Conservation (phyloP, 345 rosid species). For the Aegle marmelos region DNA sequence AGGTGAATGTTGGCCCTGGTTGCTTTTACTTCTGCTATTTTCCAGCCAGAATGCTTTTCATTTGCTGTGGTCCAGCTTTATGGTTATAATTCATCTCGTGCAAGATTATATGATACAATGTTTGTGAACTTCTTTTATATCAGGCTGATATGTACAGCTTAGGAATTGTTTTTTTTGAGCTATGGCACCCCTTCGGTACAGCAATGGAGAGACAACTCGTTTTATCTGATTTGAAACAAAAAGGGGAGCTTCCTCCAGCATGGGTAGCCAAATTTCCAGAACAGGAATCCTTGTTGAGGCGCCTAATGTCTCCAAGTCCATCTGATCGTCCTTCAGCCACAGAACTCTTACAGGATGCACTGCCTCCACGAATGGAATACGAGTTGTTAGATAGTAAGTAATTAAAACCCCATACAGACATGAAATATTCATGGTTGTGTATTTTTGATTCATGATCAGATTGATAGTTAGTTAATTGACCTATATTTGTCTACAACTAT, state of each 20-base stretch:
- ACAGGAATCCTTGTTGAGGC: slow-evolving; percentile 72
- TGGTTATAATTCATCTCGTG: slow-evolving; percentile 5
- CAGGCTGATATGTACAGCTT: slow-evolving; percentile 99
- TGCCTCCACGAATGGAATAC: slow-evolving; percentile 92
- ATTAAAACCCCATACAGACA: background rate
- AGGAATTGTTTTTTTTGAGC: slow-evolving; percentile 92
- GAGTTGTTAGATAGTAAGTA: slow-evolving; percentile 84
- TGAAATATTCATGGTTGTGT: slow-evolving; percentile 2
- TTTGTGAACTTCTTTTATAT: slow-evolving; percentile 18
- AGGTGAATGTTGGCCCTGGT: slow-evolving; percentile 43
- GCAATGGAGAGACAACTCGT: slow-evolving; percentile 85
- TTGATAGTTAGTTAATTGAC: background rate
- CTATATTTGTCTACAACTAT: no score
- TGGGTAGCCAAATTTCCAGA: slow-evolving; percentile 87
- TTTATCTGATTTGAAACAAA: slow-evolving; percentile 76
- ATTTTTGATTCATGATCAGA: background rate
- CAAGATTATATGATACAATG: background rate
- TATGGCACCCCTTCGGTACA: slow-evolving; percentile 94
- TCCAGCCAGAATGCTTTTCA: slow-evolving; percentile 1
- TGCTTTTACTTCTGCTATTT: slow-evolving; percentile 15
- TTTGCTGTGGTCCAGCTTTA: slow-evolving; percentile 4
- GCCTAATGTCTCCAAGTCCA: slow-evolving; percentile 87
- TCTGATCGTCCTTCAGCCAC: slow-evolving; percentile 96
- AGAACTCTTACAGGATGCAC: slow-evolving; percentile 73
- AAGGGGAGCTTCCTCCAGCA: slow-evolving; percentile 75